phyloP scores from a whole-genome alignment of 2,329 filamentous ascomycete genomes.

The Colletotrichum incanum region DNA sequence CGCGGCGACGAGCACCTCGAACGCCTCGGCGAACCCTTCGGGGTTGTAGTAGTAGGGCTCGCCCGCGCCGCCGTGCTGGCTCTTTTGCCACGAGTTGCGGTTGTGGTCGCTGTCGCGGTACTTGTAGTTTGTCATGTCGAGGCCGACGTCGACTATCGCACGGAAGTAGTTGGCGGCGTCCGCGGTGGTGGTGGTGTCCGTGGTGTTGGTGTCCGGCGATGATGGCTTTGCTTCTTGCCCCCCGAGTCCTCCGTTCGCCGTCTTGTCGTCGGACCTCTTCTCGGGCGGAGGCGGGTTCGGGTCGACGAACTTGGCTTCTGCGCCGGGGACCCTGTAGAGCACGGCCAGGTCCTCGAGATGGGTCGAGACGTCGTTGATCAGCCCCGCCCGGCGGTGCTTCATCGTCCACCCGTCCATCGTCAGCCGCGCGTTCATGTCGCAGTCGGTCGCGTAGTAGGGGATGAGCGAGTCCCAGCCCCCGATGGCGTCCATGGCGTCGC shows the following conservation, averaged over 20 bases:
- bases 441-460: slow-evolving; percentile 72
- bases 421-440: slow-evolving; percentile 68
- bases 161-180: slow-evolving; percentile 13
- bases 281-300: slow-evolving; percentile 52
- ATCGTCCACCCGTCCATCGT: slow-evolving; percentile 62
- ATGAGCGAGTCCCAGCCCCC: slow-evolving; percentile 72
- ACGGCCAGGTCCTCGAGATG: slow-evolving; percentile 62
- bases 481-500: slow-evolving; percentile 64
- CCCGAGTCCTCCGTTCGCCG: background rate
- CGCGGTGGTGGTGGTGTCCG: background rate
- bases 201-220: background rate
- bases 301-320: slow-evolving; percentile 55
- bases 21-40: slow-evolving; percentile 60
- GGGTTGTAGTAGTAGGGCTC: slow-evolving; percentile 69
- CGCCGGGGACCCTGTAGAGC: slow-evolving; percentile 60
- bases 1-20: slow-evolving; percentile 62
- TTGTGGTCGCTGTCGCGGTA: slow-evolving; percentile 54
- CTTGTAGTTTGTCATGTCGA: slow-evolving; percentile 60
- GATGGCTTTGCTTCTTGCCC: background rate
- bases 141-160: slow-evolving; percentile 47
- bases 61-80: slow-evolving; percentile 65
- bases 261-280: slow-evolving; percentile 14
- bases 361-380: slow-evolving; percentile 63
- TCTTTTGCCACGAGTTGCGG: slow-evolving; percentile 68
- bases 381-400: slow-evolving; percentile 56